Conservation (phyloP, 2,329 filamentous ascomycete species). For the Acephala macrosclerotiorum region DNA sequence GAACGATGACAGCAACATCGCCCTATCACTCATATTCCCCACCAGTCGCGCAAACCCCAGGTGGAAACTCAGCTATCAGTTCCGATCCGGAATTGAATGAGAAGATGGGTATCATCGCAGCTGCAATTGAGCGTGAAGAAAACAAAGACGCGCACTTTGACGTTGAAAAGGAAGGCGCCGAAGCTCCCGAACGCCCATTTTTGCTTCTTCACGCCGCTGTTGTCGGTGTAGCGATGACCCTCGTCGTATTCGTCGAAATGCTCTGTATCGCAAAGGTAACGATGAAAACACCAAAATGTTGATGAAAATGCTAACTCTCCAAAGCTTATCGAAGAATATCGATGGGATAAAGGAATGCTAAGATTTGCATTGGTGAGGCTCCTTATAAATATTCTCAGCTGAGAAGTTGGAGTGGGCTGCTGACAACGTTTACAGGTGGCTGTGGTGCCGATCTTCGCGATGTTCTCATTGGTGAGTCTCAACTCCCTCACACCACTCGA, state of each 20-base stretch:
- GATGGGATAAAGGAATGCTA: constrained; percentile 30
- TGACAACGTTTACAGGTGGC: constrained; percentile 19
- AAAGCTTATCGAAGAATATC: constrained; percentile 31
- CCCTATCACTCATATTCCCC: constrained; percentile 26
- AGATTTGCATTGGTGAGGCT: constrained; percentile 27
- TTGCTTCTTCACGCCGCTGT: constrained; percentile 31
- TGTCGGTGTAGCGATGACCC: constrained; percentile 29
- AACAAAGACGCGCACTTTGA: constrained; percentile 30
- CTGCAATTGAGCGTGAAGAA: constrained; percentile 33
- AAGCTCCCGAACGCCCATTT: constrained; percentile 29
- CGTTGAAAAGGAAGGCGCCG: constrained; percentile 26
- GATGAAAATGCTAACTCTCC: constrained; percentile 5
- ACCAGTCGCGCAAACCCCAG: constrained; percentile 17
- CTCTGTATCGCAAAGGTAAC: constrained; percentile 28
- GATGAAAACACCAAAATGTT: background rate
- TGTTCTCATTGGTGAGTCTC: constrained; percentile 41
- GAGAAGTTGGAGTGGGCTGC: background rate
- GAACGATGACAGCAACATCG: constrained; percentile 24
- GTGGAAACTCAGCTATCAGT: background rate
- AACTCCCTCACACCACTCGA: background rate
- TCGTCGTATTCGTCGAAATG: constrained; percentile 35
- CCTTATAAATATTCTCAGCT: constrained; percentile 10
- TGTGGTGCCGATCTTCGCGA: constrained; percentile 29
- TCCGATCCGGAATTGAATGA: constrained; percentile 23
- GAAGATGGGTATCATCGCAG: constrained; percentile 29